Conservation (phyloP, 176 grass and related monocot genomes). For the Puya raimondii region DNA sequence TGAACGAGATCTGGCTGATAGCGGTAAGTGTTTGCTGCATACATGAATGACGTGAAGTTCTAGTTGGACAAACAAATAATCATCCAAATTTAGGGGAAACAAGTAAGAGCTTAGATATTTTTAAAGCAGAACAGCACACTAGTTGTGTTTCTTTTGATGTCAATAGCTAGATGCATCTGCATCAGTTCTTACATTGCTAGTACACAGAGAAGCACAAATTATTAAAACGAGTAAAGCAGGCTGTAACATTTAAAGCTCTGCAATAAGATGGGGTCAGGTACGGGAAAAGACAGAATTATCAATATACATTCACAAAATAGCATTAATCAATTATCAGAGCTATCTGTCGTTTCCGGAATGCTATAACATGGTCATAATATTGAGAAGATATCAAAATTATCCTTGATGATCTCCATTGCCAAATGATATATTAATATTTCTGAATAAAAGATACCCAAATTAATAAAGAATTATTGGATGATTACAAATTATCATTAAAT, state of each 20-base stretch:
- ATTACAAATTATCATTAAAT: no score
- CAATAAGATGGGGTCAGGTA: not conserved
- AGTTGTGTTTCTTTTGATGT: not conserved
- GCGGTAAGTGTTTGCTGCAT: constrained; percentile 58
- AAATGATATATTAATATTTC: no score
- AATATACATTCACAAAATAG: not conserved
- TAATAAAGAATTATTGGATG: no score
- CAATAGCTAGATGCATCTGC: not conserved
- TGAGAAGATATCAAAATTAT: not conserved
- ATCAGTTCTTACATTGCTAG: not conserved
- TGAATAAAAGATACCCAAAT: no score
- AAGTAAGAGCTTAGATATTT: not conserved
- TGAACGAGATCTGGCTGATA: constrained; percentile 91
- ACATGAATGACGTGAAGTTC: constrained; percentile 7
- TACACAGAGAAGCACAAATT: not conserved
- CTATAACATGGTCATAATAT: no score
- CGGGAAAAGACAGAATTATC: not conserved
- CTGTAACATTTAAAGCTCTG: not conserved
- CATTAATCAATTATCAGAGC: not conserved
- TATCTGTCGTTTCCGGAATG: no score
- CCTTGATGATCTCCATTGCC: not conserved
- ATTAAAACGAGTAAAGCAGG: not conserved
- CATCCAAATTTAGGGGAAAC: not conserved
- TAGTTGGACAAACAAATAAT: not conserved
- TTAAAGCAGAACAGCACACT: not conserved